Evolutionary conservation across 768 basidiomycete genomes (phyloP).

Genomic region (Amanita exitialis): DNA sequence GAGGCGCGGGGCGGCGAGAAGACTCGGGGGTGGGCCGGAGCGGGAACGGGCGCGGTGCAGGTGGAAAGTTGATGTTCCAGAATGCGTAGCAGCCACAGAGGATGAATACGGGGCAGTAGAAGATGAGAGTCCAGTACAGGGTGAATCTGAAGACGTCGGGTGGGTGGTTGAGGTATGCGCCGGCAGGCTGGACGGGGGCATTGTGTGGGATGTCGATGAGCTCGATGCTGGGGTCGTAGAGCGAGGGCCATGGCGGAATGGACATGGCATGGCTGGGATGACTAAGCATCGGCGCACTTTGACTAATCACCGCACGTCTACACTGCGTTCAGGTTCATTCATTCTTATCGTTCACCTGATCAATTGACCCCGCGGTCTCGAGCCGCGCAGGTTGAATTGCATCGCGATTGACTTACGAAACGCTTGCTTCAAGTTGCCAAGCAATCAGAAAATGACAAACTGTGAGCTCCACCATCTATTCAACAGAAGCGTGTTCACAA

Average conservation of each 20-base stretch:
- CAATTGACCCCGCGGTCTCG: no score
- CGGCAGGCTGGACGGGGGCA: conserved; percentile 28
- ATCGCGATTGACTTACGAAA: no score
- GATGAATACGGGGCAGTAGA: conserved; percentile 41
- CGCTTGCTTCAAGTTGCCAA: no score
- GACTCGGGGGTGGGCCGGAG: not conserved
- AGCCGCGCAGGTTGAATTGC: no score
- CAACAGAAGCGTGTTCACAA: no score
- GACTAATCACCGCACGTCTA: no score
- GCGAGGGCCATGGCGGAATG: conserved; percentile 36
- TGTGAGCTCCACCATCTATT: no score
- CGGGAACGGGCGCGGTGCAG: conserved; percentile 12
- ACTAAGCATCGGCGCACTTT: not conserved
- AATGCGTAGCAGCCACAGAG: conserved; percentile 40
- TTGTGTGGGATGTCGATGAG: conserved; percentile 32
- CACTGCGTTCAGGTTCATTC: no score
- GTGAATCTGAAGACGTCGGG: conserved; percentile 42
- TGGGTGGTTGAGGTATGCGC: conserved; percentile 31
- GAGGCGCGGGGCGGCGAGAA: not conserved
- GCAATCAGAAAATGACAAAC: no score
- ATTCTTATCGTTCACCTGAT: no score
- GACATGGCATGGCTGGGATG: not conserved
- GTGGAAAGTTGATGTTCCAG: conserved; percentile 41
- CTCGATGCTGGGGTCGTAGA: conserved; percentile 42
- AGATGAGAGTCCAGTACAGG: conserved; percentile 40